Evolutionary conservation across 306 rosid genomes (phyloP).

Genomic region (Hylodesmum podocarpum): DNA sequence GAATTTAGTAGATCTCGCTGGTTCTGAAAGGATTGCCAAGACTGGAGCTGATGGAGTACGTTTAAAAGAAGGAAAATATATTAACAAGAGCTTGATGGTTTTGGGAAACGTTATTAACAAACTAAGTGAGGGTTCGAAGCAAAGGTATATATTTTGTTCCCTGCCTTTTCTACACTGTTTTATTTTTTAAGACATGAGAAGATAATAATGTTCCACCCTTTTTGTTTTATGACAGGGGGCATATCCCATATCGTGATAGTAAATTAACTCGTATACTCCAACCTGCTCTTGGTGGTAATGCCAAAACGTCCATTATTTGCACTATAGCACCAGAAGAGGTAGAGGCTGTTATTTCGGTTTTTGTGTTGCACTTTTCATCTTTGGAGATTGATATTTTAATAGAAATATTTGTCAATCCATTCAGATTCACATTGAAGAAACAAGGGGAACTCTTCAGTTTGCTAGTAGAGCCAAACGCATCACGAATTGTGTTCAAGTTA

Average conservation of each 20-base stretch:
- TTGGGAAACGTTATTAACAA: slow-evolving; percentile 95
- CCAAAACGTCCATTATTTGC: slow-evolving; percentile 95
- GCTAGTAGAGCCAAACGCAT: slow-evolving; percentile 98
- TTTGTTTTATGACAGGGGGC: slow-evolving; percentile 57
- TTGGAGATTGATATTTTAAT: slow-evolving; percentile 3
- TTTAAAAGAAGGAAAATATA: slow-evolving; percentile 91
- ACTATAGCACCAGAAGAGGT: slow-evolving; percentile 99
- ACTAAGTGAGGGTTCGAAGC: slow-evolving; percentile 86
- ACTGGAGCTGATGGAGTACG: slow-evolving; percentile 97
- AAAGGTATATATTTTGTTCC: slow-evolving; percentile 50
- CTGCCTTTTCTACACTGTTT: slow-evolving; percentile 2
- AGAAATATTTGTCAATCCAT: slow-evolving; percentile 17
- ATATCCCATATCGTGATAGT: slow-evolving; percentile 95
- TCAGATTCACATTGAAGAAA: slow-evolving; percentile 87
- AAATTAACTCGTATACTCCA: slow-evolving; percentile 97
- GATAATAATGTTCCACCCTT: slow-evolving; percentile 19
- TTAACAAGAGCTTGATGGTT: slow-evolving; percentile 94
- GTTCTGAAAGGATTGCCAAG: slow-evolving; percentile 96
- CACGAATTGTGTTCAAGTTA: slow-evolving; percentile 94
- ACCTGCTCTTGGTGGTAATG: slow-evolving; percentile 99
- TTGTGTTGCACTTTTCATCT: not conserved
- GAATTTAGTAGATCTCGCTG: slow-evolving; percentile 97
- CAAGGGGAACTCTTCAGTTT: slow-evolving; percentile 97
- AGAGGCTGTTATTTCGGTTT: slow-evolving; percentile 9
- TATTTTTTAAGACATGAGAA: not conserved